Conservation (phyloP, 177 flowering plant species). For the Vitis hybrid region DNA sequence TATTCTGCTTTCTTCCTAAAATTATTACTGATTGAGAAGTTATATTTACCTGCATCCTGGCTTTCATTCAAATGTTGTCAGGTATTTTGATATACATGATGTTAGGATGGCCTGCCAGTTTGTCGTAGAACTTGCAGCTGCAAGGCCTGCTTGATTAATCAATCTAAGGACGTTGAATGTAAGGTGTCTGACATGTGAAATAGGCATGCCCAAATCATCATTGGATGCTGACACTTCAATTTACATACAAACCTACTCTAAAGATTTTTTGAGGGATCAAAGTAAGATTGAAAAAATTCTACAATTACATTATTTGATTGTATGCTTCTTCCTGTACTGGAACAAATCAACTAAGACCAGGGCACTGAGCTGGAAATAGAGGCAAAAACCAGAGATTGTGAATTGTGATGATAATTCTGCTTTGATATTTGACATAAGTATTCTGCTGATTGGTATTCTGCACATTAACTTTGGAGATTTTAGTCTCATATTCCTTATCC, state of each 20-base stretch:
- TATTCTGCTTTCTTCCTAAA: too few species aligned
- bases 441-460: constrained; percentile 3
- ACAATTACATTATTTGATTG: constrained; percentile 59
- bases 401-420: background rate
- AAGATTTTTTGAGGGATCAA: constrained; percentile 37
- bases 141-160: constrained; percentile 42
- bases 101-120: too few species aligned
- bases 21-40: too few species aligned
- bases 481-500: background rate
- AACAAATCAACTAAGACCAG: constrained; percentile 54
- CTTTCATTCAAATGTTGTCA: too few species aligned
- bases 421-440: background rate
- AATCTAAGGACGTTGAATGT: constrained; percentile 30
- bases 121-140: constrained; percentile 47
- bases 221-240: constrained; percentile 19
- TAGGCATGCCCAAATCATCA: constrained; percentile 69
- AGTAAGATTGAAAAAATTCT: constrained; percentile 37
- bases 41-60: too few species aligned
- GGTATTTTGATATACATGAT: too few species aligned
- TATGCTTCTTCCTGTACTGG: constrained; percentile 70
- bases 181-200: constrained; percentile 63
- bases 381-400: constrained; percentile 55
- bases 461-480: background rate
- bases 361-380: constrained; percentile 57
- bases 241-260: constrained; percentile 17